Percentiles rank a stretch among this genome's conserved stretches.
These are phyloP conservation scores for Funneliformis geosporum DNA, from an alignment of 192 early-diverging fungal genomes.

Conservation along the genomic window DNA sequence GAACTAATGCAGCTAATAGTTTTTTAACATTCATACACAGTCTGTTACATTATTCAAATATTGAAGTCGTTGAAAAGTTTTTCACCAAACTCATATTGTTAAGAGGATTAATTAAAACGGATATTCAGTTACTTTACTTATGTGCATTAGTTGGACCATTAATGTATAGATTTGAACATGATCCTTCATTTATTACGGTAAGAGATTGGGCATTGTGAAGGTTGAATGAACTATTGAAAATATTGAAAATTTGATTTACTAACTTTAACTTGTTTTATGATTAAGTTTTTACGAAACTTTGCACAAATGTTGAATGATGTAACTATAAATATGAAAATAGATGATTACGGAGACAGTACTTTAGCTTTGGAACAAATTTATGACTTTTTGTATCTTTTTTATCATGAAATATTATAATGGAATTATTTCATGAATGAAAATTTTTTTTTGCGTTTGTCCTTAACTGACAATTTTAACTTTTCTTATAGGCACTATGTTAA, in stretches of 20 bases:
- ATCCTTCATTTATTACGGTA: neutral
- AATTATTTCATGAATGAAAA: neutral
- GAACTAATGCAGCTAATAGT: constrained; percentile 69
- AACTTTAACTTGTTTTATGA: neutral
- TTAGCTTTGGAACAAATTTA: constrained; percentile 32
- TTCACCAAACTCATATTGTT: constrained; percentile 6
- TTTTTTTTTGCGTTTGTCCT: neutral
- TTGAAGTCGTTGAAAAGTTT: constrained; percentile 53
- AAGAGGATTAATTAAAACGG: constrained; percentile 52
- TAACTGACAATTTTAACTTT: neutral
- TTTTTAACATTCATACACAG: constrained; percentile 74
- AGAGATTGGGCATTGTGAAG: neutral
- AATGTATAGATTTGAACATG: constrained; percentile 69
- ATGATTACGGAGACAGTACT: constrained; percentile 5
- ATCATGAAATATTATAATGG: neutral
- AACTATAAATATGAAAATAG: constrained; percentile 15
- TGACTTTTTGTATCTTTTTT: constrained; percentile 30
- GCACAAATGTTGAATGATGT: constrained; percentile 7
- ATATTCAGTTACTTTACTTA: constrained; percentile 72
- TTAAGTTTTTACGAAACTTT: constrained; percentile 18
- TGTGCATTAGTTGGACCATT: constrained; percentile 72
- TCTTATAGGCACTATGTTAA: constrained; percentile 25
- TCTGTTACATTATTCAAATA: constrained; percentile 71
- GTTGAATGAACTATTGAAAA: neutral
- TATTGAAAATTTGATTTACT: neutral